Evolutionary conservation across 2,329 filamentous ascomycete genomes (phyloP).

Genomic region (Ophiostoma quercus): DNA sequence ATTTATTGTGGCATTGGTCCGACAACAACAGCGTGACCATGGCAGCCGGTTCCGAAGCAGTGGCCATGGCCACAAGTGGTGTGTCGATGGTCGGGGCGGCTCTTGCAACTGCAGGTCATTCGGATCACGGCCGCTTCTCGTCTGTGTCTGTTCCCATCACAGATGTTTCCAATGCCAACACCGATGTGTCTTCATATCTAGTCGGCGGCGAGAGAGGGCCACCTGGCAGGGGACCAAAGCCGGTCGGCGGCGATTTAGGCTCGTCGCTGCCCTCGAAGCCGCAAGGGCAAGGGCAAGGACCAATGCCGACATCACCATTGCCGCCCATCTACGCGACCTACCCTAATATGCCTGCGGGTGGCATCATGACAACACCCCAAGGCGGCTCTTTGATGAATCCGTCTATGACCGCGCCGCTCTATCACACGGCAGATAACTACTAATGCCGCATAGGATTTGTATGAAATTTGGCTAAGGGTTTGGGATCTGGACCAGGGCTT

Average conservation of each 20-base stretch:
- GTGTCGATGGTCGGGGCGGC: neutral
- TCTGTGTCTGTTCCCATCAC: neutral
- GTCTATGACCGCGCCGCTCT: constrained; percentile 16
- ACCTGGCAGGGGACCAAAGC: neutral
- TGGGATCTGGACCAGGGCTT: neutral
- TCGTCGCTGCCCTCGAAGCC: neutral
- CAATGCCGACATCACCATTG: neutral
- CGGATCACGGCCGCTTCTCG: neutral
- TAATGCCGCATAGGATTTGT: neutral
- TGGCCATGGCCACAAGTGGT: neutral
- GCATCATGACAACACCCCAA: neutral
- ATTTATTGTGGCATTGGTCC: constrained; percentile 14
- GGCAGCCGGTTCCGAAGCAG: neutral
- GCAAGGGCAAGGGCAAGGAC: neutral
- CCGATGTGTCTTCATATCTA: neutral
- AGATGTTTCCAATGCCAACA: neutral
- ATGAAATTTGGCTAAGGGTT: neutral
- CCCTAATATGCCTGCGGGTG: neutral
- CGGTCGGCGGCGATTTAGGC: neutral
- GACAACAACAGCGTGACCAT: neutral
- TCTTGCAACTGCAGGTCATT: neutral
- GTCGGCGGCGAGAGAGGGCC: neutral
- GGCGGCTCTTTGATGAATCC: neutral
- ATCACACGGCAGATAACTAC: constrained; percentile 15
- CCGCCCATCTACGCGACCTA: neutral